These are phyloP conservation scores for Ophiostoma himal-ulmi DNA, from an alignment of 2,329 filamentous ascomycete species.

Conservation along the genomic window DNA sequence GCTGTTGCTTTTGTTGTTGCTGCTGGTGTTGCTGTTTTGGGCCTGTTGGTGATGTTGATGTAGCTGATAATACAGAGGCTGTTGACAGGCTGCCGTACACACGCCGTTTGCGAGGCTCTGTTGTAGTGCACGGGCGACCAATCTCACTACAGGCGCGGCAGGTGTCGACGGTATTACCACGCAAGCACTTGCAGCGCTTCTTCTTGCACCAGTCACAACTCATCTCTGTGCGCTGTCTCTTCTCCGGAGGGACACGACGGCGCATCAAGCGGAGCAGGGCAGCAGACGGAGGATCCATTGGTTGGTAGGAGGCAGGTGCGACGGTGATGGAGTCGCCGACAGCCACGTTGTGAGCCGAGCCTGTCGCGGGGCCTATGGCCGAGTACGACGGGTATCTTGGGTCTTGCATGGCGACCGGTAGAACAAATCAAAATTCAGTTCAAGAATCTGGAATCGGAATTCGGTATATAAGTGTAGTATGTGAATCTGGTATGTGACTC, in stretches of 20 bases:
- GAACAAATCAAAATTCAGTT: neutral
- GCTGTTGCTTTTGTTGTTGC: neutral
- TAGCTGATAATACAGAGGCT: neutral
- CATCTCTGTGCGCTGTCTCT: constrained; percentile 27
- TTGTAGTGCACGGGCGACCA: constrained; percentile 25
- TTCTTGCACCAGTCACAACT: constrained; percentile 29
- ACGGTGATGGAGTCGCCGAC: constrained; percentile 12
- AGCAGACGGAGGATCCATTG: constrained; percentile 20
- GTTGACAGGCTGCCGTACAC: constrained; percentile 23
- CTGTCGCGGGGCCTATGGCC: neutral
- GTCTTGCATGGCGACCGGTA: constrained; percentile 2
- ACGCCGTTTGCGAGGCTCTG: constrained; percentile 25
- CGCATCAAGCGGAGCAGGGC: constrained; percentile 26
- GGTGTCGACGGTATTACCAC: constrained; percentile 24
- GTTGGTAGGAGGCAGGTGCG: neutral
- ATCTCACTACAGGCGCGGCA: constrained; percentile 26
- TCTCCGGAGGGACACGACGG: constrained; percentile 26
- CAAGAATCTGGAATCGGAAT: neutral
- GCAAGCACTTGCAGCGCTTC: constrained; percentile 27
- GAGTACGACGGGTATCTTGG: constrained; percentile 9
- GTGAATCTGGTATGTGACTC: neutral
- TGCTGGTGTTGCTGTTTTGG: neutral
- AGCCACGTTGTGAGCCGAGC: neutral
- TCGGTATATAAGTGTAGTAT: neutral
- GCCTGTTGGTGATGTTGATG: constrained; percentile 1